Evolutionary conservation across 2,329 filamentous ascomycete genomes (phyloP).

Genomic region (Clonostachys rhizophaga): DNA sequence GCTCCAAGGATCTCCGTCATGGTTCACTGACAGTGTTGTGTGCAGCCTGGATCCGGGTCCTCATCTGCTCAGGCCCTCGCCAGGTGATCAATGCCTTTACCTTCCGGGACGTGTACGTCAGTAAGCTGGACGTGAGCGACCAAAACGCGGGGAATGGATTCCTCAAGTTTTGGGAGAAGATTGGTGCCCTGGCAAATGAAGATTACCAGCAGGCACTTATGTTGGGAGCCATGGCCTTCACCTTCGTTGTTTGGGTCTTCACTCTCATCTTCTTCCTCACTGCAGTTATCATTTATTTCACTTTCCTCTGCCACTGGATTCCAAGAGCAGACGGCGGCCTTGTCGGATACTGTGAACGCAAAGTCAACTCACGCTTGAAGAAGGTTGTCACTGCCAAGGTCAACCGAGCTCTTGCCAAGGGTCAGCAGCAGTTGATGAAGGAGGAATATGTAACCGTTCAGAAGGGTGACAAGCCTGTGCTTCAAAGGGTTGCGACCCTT

Average conservation of each 20-base stretch:
- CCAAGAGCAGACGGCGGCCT: slow-evolving; percentile 76
- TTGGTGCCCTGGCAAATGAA: slow-evolving; percentile 65
- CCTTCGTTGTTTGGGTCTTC: slow-evolving; percentile 83
- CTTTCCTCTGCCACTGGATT: slow-evolving; percentile 92
- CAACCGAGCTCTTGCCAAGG: slow-evolving; percentile 80
- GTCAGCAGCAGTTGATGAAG: slow-evolving; percentile 55
- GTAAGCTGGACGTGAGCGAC: slow-evolving; percentile 58
- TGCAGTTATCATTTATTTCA: slow-evolving; percentile 73
- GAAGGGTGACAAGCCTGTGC: slow-evolving; percentile 42
- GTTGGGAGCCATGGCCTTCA: slow-evolving; percentile 88
- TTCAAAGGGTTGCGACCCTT: slow-evolving; percentile 61
- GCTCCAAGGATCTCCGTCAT: not conserved
- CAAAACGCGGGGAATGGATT: slow-evolving; percentile 57
- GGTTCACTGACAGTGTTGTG: slow-evolving; percentile 6
- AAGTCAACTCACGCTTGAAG: slow-evolving; percentile 81
- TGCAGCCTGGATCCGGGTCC: slow-evolving; percentile 77
- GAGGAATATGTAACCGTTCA: slow-evolving; percentile 46
- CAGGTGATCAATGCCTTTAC: slow-evolving; percentile 89
- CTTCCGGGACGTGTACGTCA: slow-evolving; percentile 75
- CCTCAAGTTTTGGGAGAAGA: slow-evolving; percentile 77
- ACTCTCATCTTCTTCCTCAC: slow-evolving; percentile 71
- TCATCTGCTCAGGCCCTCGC: slow-evolving; percentile 88
- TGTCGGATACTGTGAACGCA: slow-evolving; percentile 81
- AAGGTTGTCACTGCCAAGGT: slow-evolving; percentile 83
- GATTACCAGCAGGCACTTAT: slow-evolving; percentile 79